phyloP scores from a whole-genome alignment of 495 filamentous ascomycete species.

The Penicillium canariense region DNA sequence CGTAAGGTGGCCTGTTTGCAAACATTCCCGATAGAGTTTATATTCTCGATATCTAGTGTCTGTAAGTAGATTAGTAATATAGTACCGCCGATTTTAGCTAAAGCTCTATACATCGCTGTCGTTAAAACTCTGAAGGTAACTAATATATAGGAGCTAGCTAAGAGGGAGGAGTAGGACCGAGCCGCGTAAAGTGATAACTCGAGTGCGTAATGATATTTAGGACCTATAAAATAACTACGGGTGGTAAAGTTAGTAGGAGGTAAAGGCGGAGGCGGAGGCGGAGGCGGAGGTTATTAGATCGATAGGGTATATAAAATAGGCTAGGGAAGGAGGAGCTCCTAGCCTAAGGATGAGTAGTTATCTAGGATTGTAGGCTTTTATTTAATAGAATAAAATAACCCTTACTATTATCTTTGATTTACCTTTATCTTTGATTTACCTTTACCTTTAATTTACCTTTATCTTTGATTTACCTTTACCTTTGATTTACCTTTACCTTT shows the following conservation, averaged over 20 bases:
- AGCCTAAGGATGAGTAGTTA: not conserved
- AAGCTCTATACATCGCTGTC: conserved; percentile 58
- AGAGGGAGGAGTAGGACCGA: not conserved
- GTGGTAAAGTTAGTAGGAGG: not conserved
- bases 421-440: too few relatives aligned
- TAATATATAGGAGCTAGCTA: conserved; percentile 43
- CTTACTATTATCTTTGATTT: too few relatives aligned
- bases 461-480: too few relatives aligned
- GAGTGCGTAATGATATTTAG: not conserved
- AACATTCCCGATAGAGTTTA: conserved; percentile 65
- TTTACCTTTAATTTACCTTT: too few relatives aligned
- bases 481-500: too few relatives aligned
- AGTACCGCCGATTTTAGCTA: conserved; percentile 66
- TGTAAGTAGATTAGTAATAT: conserved; percentile 86
- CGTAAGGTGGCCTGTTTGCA: conserved; percentile 76
- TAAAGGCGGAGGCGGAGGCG: not conserved
- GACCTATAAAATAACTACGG: not conserved
- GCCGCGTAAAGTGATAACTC: too few relatives aligned
- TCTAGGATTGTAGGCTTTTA: too few relatives aligned
- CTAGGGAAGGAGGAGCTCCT: not conserved
- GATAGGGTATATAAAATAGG: not conserved
- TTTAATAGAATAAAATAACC: too few relatives aligned
- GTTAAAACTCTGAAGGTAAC: conserved; percentile 52
- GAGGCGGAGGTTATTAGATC: not conserved
- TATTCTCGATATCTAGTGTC: conserved; percentile 48